Conservation (phyloP, 2,329 filamentous ascomycete species). For the Botrytis elliptica region DNA sequence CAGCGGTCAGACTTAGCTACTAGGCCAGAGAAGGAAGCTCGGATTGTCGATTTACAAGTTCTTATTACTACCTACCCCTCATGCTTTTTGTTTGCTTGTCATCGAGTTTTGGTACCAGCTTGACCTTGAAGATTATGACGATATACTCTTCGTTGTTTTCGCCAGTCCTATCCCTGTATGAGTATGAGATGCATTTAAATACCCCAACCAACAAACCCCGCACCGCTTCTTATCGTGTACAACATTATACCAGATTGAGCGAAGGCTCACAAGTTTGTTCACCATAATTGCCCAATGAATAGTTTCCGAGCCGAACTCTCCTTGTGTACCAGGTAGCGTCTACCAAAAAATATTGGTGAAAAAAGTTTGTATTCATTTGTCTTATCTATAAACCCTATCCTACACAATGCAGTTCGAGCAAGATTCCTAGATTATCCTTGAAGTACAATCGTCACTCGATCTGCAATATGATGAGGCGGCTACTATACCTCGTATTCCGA, state of each 20-base stretch:
- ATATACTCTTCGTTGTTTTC: not conserved
- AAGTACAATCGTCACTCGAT: slow-evolving; percentile 4
- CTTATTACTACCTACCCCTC: slow-evolving; percentile 10
- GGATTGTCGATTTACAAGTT: not conserved
- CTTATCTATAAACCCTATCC: slow-evolving; percentile 2
- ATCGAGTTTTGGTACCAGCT: not conserved
- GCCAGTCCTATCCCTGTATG: not conserved
- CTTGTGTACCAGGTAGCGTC: not conserved
- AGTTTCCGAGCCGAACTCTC: not conserved
- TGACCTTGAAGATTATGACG: not conserved
- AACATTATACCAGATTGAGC: not conserved
- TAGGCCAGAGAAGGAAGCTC: slow-evolving; percentile 17
- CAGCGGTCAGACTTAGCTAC: not conserved
- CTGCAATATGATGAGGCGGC: not conserved
- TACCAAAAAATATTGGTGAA: no score
- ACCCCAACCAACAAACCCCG: not conserved
- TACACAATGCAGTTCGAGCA: not conserved
- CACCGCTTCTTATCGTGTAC: not conserved
- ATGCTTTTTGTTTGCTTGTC: not conserved
- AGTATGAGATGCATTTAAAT: not conserved
- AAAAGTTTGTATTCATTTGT: not conserved
- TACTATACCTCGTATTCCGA: not conserved
- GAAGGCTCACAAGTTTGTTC: not conserved
- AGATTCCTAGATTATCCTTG: not conserved
- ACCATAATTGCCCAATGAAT: not conserved